Evolutionary conservation across 345 rosid genomes (phyloP), one percentile per base, ranked within the genome.

Genomic region (Eucalyptus marginata): DNA sequence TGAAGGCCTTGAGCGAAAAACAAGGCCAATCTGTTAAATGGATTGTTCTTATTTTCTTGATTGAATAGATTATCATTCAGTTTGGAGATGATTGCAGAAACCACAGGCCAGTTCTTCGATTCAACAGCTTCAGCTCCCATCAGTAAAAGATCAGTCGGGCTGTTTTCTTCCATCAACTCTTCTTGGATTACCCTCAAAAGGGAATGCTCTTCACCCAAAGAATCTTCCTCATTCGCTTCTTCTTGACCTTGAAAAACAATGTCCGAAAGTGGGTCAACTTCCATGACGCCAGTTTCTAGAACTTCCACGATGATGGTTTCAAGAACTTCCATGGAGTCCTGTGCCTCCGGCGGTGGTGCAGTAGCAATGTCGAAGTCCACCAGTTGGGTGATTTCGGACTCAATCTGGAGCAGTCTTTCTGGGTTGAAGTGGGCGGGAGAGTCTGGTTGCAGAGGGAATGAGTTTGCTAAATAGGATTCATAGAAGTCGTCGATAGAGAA

Each of bases 71-170:
- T 71, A 36, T 20, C 11, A 18, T 52, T 88, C 8, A 92, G 90
- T 83, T 87, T 90, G 36, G 84, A 54, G 62, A 89, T 44, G 36
- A 92, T 87, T 29, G 49, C 31, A 22, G 89, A 89, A 54, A 87
- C 80, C 47, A 88, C 90, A 68, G 88, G 54, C 89, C 88, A 87
- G 87, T 92, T 90, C 86, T 86, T 86, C 12, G 79, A 89, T 87
- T 92, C 92, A 64, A 90, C 91, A 52, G 90, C 93, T 89, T 92
- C 92, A 36, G 93, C 93, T 89, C 90, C 93, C 90, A 87, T 89
- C 86, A 90, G 49, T 18, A 90, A 52, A 25, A 92, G 89, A 52
- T 90, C 89, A 27, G 49, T 86, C 64, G 89, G 87, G 88, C 89
- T 86, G 80, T 4, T 87, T 10, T 90, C 89, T 68, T 89, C 89